Evolutionary conservation across 805 yeast genomes (phyloP).

Genomic region (Jamesozyma piceae): DNA sequence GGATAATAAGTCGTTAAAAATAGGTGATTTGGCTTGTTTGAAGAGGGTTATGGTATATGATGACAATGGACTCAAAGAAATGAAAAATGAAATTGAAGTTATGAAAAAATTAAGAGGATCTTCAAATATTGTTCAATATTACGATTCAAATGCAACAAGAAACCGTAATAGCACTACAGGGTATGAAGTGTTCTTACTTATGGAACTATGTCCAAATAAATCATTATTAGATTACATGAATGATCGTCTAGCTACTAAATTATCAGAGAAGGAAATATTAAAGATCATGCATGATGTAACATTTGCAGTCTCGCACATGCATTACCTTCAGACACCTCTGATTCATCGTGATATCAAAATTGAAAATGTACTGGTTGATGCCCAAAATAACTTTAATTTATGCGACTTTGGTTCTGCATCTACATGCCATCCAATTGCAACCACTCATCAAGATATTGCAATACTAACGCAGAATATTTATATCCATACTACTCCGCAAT

Average conservation of each 20-base stretch:
- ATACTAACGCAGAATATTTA: slow-evolving; percentile 75
- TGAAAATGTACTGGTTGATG: slow-evolving; percentile 82
- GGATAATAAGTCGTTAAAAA: neutral
- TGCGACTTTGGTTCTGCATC: slow-evolving; percentile 93
- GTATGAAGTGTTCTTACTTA: slow-evolving; percentile 81
- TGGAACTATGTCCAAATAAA: slow-evolving; percentile 88
- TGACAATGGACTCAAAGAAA: slow-evolving; percentile 53
- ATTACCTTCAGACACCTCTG: slow-evolving; percentile 54
- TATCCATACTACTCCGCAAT: slow-evolving; percentile 92
- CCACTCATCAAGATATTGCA: slow-evolving; percentile 75
- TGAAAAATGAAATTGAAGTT: slow-evolving; percentile 70
- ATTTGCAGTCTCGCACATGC: slow-evolving; percentile 82
- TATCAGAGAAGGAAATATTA: slow-evolving; percentile 67
- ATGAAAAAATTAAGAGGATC: slow-evolving; percentile 56
- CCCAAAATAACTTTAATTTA: slow-evolving; percentile 59
- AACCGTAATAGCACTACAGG: slow-evolving; percentile 32
- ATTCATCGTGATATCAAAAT: slow-evolving; percentile 92
- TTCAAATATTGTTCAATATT: slow-evolving; percentile 55
- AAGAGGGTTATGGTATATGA: slow-evolving; percentile 69
- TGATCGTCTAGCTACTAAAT: slow-evolving; percentile 66
- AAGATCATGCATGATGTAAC: slow-evolving; percentile 77
- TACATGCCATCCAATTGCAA: slow-evolving; percentile 38
- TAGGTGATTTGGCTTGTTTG: slow-evolving; percentile 50
- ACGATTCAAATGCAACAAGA: slow-evolving; percentile 69
- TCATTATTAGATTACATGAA: slow-evolving; percentile 93